Percentiles rank a stretch among this genome's conserved stretches.
Conservation (phyloP, 2,329 filamentous ascomycete genomes). For the Tympanopsis confertula region DNA sequence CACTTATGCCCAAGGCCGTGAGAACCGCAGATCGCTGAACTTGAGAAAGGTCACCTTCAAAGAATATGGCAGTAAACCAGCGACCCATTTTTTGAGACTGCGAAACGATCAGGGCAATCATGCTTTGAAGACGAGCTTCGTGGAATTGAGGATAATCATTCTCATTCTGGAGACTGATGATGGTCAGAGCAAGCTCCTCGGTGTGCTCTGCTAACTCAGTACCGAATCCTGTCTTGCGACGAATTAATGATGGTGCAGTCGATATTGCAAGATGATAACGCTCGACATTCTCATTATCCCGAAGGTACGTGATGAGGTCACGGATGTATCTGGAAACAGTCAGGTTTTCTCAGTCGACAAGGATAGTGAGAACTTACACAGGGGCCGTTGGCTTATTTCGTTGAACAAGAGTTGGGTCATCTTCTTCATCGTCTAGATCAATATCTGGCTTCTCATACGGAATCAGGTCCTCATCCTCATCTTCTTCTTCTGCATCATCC, state of each 20-base stretch:
- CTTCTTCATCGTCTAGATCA: slow-evolving; percentile 82
- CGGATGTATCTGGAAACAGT: slow-evolving; percentile 54
- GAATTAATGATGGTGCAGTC: slow-evolving; percentile 69
- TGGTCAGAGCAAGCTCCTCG: slow-evolving; percentile 64
- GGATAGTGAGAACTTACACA: slow-evolving; percentile 31
- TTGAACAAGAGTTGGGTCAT: slow-evolving; percentile 78
- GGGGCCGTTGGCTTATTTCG: slow-evolving; percentile 74
- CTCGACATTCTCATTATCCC: slow-evolving; percentile 75
- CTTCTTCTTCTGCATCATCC: slow-evolving; percentile 9
- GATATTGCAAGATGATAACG: slow-evolving; percentile 68
- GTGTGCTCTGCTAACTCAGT: slow-evolving; percentile 77
- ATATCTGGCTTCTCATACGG: slow-evolving; percentile 79
- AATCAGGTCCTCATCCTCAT: slow-evolving; percentile 56
- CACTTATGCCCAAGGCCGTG: slow-evolving; percentile 68
- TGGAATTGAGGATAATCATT: slow-evolving; percentile 72
- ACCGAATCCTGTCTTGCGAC: slow-evolving; percentile 79
- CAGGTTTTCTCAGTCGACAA: neutral
- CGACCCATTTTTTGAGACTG: slow-evolving; percentile 68
- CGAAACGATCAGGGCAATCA: slow-evolving; percentile 71
- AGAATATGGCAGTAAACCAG: slow-evolving; percentile 77
- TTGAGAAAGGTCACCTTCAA: slow-evolving; percentile 83
- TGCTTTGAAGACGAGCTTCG: slow-evolving; percentile 62
- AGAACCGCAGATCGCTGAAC: slow-evolving; percentile 74
- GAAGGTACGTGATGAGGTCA: slow-evolving; percentile 67
- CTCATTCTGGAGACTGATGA: slow-evolving; percentile 75